A percentile compares a stretch with the other conserved stretches of the same genome.
These are phyloP conservation scores for Arachis stenosperma DNA, from an alignment of 306 rosid species.

Conservation along the genomic window DNA sequence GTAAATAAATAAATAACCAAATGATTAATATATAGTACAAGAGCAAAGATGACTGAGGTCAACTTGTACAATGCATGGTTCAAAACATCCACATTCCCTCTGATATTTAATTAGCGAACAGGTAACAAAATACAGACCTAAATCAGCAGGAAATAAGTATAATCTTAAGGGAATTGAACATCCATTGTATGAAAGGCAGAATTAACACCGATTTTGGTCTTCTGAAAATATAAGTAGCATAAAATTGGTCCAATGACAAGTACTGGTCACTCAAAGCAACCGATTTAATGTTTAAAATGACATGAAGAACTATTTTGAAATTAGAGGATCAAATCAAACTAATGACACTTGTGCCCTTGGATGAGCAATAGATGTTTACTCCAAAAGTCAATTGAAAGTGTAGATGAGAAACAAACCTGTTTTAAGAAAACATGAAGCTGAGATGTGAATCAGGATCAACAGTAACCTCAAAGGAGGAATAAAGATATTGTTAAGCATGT, in stretches of 20 bases:
- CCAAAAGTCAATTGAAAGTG: background rate
- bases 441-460: constrained; percentile 97
- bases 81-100: background rate
- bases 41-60: constrained; percentile 22
- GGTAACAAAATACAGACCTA: constrained; percentile 4
- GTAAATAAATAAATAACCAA: constrained; percentile 24
- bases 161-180: constrained; percentile 12
- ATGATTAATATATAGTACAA: constrained; percentile 5
- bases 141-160: constrained; percentile 3
- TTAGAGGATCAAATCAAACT: background rate
- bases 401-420: constrained; percentile 57
- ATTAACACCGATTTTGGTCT: constrained; percentile 21
- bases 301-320: constrained; percentile 13
- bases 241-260: no score
- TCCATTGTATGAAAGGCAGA: constrained; percentile 12
- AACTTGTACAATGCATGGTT: constrained; percentile 21
- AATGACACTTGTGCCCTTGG: background rate
- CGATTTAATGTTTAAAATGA: constrained; percentile 3
- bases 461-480: constrained; percentile 92
- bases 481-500: constrained; percentile 95
- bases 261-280: background rate
- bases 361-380: background rate
- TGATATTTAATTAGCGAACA: background rate
- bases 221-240: constrained; percentile 8
- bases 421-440: constrained; percentile 95